Conservation (phyloP, 2,329 filamentous ascomycete species). For the Lomentospora prolificans region DNA sequence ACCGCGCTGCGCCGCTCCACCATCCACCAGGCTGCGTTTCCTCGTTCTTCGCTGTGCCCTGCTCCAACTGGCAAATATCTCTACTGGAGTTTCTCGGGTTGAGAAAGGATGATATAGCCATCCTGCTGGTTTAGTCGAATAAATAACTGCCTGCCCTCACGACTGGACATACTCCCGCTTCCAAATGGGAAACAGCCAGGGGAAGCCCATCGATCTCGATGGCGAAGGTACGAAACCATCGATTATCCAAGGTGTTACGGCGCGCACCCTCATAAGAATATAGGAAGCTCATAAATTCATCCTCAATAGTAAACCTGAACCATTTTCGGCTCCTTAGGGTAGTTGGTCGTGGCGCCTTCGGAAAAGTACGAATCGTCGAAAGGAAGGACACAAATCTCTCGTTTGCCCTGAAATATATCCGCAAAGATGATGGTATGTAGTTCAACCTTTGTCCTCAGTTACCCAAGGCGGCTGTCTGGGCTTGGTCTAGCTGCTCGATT, state of each 20-base stretch:
- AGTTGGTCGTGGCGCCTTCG: slow-evolving; percentile 95
- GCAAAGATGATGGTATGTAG: slow-evolving; percentile 85
- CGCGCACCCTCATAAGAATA: neutral
- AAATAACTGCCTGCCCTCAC: neutral
- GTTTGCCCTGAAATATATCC: slow-evolving; percentile 96
- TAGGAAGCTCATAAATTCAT: neutral
- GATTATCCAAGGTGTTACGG: neutral
- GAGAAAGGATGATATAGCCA: slow-evolving; percentile 3
- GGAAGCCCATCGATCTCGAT: slow-evolving; percentile 84
- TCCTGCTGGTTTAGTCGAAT: neutral
- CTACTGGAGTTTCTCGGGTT: too few relatives aligned
- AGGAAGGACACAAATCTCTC: slow-evolving; percentile 88
- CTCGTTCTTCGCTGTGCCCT: too few relatives aligned
- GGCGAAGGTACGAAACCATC: slow-evolving; percentile 62
- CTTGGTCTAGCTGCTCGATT: neutral
- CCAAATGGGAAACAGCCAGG: slow-evolving; percentile 88
- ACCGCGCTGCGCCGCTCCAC: too few relatives aligned
- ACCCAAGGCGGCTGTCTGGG: neutral
- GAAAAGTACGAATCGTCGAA: slow-evolving; percentile 97
- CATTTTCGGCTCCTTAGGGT: slow-evolving; percentile 93
- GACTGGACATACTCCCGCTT: neutral
- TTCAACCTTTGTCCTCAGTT: neutral
- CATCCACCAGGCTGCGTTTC: too few relatives aligned
- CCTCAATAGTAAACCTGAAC: slow-evolving; percentile 75
- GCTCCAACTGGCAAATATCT: too few relatives aligned